Base-by-base conservation (phyloP, 805 yeast species). In the Yarrowia sp. region DNA sequence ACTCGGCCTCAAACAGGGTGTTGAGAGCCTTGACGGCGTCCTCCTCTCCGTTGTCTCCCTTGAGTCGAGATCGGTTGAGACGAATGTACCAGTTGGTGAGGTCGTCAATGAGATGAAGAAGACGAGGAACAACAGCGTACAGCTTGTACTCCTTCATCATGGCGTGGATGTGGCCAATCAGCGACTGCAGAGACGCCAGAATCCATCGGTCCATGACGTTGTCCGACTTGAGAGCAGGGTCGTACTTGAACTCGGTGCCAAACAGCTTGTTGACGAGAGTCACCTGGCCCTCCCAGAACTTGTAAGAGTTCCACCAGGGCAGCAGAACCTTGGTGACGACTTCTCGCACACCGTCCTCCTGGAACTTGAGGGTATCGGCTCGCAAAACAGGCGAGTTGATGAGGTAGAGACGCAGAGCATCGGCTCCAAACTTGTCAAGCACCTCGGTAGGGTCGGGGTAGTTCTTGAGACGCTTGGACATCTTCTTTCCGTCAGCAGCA, bases 151-250 rank as follows among this genome's bases (percentile, higher is more conserved):
- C 89, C 61, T 76, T 78, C 99, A 95, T 95, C 81, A 95, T 99
- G 66, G 79, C 77, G 77, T 93, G 97, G 72, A 95, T 90, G 74
- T 82, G 90, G 75, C 85, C 84, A 70, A 95, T 85, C 75, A 95
- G 84, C 10, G 97, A 86, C 82, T 95, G 99, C 76, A 92, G 82
- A n/a, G 97, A 90, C 7, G 99, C 98, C 75, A 92, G 80, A 72
- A 95, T 83, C 99, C 99, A 95, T 78, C 83, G 87, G 80, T 95
- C 99, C 98, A 95, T 92, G 68, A 93, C 97, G 73, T 95, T 95
- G 50, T 82, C 86, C 62, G 96, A 87, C 65, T 76, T 78, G 66
- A 87, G 77, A 4, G 77, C 67, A 33, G 88, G 83, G 72, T 92
- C 88, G 77, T 86, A 92, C 71, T 83, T 80, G 81, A 89, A 95